phyloP scores from a whole-genome alignment of 345 rosid species.

The Ceriops decandra region DNA sequence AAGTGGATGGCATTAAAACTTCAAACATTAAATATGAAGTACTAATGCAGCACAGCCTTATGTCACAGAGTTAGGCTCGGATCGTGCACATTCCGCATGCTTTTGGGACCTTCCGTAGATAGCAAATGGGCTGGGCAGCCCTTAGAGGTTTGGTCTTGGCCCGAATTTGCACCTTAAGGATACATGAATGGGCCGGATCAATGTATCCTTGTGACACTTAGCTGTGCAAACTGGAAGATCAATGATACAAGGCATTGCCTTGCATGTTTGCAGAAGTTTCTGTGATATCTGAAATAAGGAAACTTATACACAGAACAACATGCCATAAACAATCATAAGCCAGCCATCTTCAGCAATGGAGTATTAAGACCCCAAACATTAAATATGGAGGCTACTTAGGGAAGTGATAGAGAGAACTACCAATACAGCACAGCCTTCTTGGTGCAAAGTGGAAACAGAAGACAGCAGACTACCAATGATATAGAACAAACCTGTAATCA shows the following conservation, averaged over 20 bases:
- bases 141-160: too few relatives aligned
- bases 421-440: background rate
- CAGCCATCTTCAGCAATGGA: slow-evolving; percentile 3
- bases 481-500: slow-evolving; percentile 75
- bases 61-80: too few relatives aligned
- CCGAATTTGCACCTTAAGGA: too few relatives aligned
- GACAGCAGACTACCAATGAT: slow-evolving; percentile 9
- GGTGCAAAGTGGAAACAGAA: background rate
- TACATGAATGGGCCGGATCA: too few relatives aligned
- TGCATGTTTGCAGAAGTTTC: too few relatives aligned
- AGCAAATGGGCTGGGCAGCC: too few relatives aligned
- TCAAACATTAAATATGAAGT: background rate
- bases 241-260: too few relatives aligned
- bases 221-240: background rate
- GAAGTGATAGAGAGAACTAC: background rate
- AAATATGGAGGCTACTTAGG: background rate
- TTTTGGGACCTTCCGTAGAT: too few relatives aligned
- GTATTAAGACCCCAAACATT: background rate
- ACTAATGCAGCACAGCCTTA: background rate
- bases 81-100: too few relatives aligned
- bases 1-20: slow-evolving; percentile 1
- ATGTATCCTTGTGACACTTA: too few relatives aligned
- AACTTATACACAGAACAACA: background rate
- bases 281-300: too few relatives aligned
- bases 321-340: background rate